These are phyloP conservation scores for Lecanoromycetidae sp. DNA, from an alignment of 2,329 filamentous ascomycete species.

Conservation along the genomic window DNA sequence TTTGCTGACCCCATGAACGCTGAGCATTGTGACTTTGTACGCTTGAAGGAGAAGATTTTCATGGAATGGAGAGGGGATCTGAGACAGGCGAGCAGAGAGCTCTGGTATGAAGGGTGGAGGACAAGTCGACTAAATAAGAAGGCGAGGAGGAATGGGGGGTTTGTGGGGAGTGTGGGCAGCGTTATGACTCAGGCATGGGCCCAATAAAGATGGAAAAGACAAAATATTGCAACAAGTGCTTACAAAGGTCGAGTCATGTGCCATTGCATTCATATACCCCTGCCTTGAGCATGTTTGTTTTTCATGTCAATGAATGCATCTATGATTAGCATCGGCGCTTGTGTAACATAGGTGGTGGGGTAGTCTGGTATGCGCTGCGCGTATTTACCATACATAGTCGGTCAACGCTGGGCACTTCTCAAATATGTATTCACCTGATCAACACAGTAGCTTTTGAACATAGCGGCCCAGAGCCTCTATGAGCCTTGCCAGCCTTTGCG, in stretches of 20 bases:
- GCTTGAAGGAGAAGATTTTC: slow-evolving; percentile 84
- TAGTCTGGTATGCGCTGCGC: background rate
- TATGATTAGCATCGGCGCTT: background rate
- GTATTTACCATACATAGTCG: background rate
- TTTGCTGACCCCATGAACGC: slow-evolving; percentile 88
- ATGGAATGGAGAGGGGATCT: slow-evolving; percentile 85
- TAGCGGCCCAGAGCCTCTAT: too few relatives aligned
- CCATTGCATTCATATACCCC: slow-evolving; percentile 13
- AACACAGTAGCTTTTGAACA: too few relatives aligned
- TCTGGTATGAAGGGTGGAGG: slow-evolving; percentile 95
- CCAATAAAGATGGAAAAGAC: background rate
- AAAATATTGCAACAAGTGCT: background rate
- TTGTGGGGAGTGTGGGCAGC: background rate
- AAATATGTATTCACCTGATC: too few relatives aligned
- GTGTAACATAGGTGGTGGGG: background rate
- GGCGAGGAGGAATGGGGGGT: slow-evolving; percentile 10
- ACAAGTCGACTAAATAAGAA: slow-evolving; percentile 31
- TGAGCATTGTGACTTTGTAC: slow-evolving; percentile 85
- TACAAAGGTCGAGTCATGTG: background rate
- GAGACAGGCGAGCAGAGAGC: slow-evolving; percentile 75
- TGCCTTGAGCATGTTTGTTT: background rate
- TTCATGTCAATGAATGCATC: background rate
- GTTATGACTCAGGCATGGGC: slow-evolving; percentile 6
- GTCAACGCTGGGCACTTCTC: background rate
- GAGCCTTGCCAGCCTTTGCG: too few relatives aligned